Evolutionary conservation across 495 filamentous ascomycete species (phyloP), one percentile per base, ranked within the genome.

Genomic region (Terfezia claveryi): DNA sequence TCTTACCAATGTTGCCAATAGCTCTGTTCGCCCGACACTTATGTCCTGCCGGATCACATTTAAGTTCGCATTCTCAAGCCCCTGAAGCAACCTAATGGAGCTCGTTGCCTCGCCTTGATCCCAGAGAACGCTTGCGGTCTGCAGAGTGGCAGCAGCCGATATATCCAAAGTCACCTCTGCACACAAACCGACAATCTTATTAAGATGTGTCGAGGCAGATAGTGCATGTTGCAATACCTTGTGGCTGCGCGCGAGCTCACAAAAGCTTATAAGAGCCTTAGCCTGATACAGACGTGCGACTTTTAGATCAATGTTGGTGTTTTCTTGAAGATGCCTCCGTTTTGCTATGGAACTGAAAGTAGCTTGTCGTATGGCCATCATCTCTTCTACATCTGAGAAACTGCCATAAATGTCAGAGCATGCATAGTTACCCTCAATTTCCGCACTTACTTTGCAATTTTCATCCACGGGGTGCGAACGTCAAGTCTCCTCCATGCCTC

Each of bases 101-200:
- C 87, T 76, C n/a, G 80, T 76, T 74, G 84, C 83, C 65, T 96
- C 89, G 14, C 85, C 89, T 64, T 93, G 83, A 54, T 89, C 87
- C 91, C 91, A 99, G 12, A 99, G 70, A 44, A 93, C 86, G 59
- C 84, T 83, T 9, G 91, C 87, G 20, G 80, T 75, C 66, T 96
- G 91, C 49, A 85, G 74, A 57, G 76, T 76, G 23, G 83, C 77
- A 38, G 79, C 80, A 5, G 78, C 83, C 57, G 81, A 80, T 51
- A 94, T 77, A 58, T 79, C 74, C n/a, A 94, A 68, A 0, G 82
- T 85, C 52, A 83, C 65, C 0, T 74, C 68, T 58, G 74, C 73
- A 59, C 80, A 87, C 4, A 79, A 72, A 32, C 71, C 59, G n/a
- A 83, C 77, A 4, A 94, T 73, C 50, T 81, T 76, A 2, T 76